These are phyloP conservation scores for Dictyostelium purpureum DNA, from an alignment of 78 protist species.

Conservation along the genomic window DNA sequence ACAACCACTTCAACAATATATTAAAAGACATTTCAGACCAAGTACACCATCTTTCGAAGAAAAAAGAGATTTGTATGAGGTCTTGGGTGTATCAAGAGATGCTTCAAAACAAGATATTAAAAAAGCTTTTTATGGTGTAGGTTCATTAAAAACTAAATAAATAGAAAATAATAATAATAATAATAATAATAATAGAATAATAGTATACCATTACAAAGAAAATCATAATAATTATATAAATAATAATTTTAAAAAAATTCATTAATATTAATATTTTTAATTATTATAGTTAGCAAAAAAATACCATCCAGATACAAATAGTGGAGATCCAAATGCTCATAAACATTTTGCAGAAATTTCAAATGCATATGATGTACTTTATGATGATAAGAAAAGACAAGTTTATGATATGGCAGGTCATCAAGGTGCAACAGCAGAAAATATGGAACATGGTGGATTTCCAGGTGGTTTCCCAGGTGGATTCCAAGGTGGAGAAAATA, in stretches of 20 bases:
- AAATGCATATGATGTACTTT: constrained; percentile 70
- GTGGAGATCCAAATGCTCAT: constrained; percentile 68
- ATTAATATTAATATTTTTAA: background rate
- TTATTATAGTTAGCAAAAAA: constrained; percentile 54
- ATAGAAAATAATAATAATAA: background rate
- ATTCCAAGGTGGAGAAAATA: background rate
- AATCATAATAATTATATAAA: background rate
- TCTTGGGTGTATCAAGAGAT: constrained; percentile 53
- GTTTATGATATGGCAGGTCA: constrained; percentile 80
- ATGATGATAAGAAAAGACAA: constrained; percentile 74
- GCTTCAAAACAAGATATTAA: constrained; percentile 75
- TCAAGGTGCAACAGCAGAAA: constrained; percentile 62
- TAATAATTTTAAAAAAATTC: background rate
- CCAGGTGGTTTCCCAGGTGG: constrained; percentile 38
- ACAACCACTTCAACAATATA: background rate
- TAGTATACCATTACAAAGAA: too few species aligned
- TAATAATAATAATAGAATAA: background rate
- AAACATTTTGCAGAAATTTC: constrained; percentile 67
- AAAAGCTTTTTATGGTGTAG: constrained; percentile 73
- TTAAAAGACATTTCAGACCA: constrained; percentile 42
- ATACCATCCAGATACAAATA: constrained; percentile 80
- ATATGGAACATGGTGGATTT: constrained; percentile 31
- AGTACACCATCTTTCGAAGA: constrained; percentile 19
- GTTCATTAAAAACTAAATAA: background rate
- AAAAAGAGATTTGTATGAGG: constrained; percentile 77